Percentiles rank a stretch among this genome's conserved stretches.
Conservation (phyloP, 139 green algal genomes). For the Chlamydomonas schloesseri region DNA sequence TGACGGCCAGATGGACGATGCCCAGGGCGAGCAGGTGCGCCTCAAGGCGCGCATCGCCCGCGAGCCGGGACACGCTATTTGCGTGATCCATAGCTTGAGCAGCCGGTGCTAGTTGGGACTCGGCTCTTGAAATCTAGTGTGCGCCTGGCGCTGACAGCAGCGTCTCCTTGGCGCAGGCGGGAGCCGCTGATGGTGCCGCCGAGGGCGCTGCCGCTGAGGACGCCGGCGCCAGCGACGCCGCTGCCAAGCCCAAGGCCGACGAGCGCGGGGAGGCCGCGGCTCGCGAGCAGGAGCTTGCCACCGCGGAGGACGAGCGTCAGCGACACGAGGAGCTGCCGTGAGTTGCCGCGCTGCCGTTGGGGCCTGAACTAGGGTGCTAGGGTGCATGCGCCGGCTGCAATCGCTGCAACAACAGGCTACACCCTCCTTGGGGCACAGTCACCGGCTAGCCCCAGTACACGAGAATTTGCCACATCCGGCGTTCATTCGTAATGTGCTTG, state of each 20-base stretch:
- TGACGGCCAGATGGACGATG: background rate
- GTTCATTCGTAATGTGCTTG: background rate
- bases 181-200: background rate
- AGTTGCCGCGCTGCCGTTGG: no score
- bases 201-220: background rate
- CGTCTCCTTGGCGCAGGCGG: background rate
- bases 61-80: background rate
- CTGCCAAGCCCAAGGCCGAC: background rate
- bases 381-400: no score
- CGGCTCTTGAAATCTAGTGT: background rate
- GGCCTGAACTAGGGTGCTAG: no score
- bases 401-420: no score
- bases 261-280: background rate
- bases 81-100: no score
- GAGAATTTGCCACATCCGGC: no score
- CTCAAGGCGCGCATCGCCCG: background rate
- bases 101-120: background rate
- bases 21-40: background rate
- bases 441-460: no score
- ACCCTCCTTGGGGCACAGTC: no score
- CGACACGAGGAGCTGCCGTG: slow-evolving; percentile 34
- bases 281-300: slow-evolving; percentile 35
- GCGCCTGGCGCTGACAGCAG: background rate
- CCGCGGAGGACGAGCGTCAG: slow-evolving; percentile 34
- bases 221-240: background rate